Evolutionary conservation across 306 rosid genomes (phyloP), one percentile per base, ranked within the genome.

Genomic region (Prunus dulcis): DNA sequence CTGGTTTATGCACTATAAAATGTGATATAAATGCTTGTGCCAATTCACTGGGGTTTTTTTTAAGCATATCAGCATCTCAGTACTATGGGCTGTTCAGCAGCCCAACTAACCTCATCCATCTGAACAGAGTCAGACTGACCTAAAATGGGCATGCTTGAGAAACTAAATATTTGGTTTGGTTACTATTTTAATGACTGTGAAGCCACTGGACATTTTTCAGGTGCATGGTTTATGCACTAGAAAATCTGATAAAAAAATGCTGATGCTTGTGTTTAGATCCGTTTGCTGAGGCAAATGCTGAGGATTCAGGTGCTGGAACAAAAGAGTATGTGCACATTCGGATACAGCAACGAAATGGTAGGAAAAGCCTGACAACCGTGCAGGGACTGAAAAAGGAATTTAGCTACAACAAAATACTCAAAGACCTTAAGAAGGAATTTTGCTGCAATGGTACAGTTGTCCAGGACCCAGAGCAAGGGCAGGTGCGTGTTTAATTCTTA

Each of bases 211-310:
- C 28, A 23, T 5, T 32, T n/a, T 25, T 22, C 19, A 5, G 28
- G 9, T 60, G 65, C 13, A 7, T 2, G 38, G 9, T 60, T 25
- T 60, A 13, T 60, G n/a, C n/a, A 60, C 38, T 5, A 25, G 6
- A n/a, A 52, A 46, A 56, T 20, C 13, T 56, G 62, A 20, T 20
- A 3, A 56, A 20, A 20, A 0, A n/a, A 20, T 58, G 9, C 1
- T 58, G 41, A 20, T 72, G 23, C 4, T 38, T 73, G 69, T 34
- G 32, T 73, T 5, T 49, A 73, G 73, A 65, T 66, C 78, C 77
- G 20, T 79, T 79, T 75, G 71, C 72, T 12, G 79, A 75, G 79
- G 72, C 79, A 64, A 75, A 75, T 50, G 72, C 71, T 75, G 71
- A 51, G 63, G 79, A 75, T 56, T 73, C 77, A 0, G 79, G 64